Evolutionary conservation across 1,284 basidiomycete species (phyloP).

Genomic region (Leccinum huronense): DNA sequence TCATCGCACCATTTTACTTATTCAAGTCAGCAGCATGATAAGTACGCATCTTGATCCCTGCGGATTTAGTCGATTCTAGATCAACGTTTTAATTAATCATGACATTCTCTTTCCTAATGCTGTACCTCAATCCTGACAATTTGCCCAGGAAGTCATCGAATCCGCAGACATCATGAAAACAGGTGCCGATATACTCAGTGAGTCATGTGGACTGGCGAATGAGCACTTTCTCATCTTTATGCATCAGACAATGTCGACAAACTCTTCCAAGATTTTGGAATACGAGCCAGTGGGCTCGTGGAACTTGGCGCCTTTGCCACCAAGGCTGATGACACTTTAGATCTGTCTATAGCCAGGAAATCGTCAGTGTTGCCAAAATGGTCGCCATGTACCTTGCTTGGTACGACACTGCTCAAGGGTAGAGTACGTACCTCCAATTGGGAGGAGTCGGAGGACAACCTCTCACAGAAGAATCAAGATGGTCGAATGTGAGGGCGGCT

Average conservation of each 20-base stretch:
- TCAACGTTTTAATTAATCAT: conserved; percentile 29
- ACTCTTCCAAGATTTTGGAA: conserved; percentile 58
- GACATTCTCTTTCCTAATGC: background rate
- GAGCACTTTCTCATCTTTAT: background rate
- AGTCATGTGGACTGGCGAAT: conserved; percentile 20
- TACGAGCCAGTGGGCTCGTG: conserved; percentile 49
- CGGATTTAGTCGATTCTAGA: background rate
- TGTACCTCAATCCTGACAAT: conserved; percentile 3
- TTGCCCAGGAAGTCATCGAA: conserved; percentile 47
- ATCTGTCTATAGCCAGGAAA: conserved; percentile 40
- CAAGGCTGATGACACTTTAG: conserved; percentile 46
- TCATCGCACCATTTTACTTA: conserved; percentile 47
- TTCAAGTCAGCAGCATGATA: conserved; percentile 57
- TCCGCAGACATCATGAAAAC: conserved; percentile 47
- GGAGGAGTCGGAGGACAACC: conserved; percentile 39
- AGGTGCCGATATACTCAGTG: conserved; percentile 62
- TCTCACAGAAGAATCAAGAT: conserved; percentile 39
- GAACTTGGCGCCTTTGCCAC: conserved; percentile 55
- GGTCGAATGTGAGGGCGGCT: conserved; percentile 44
- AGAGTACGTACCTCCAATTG: conserved; percentile 55
- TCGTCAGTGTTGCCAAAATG: conserved; percentile 55
- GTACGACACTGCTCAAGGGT: conserved; percentile 50
- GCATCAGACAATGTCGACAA: conserved; percentile 59
- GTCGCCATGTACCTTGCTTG: conserved; percentile 47
- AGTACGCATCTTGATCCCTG: conserved; percentile 33